A percentile compares a stretch with the other conserved stretches of the same genome.
Conservation (phyloP, 1,284 basidiomycete genomes). For the Ganoderma sinense region DNA sequence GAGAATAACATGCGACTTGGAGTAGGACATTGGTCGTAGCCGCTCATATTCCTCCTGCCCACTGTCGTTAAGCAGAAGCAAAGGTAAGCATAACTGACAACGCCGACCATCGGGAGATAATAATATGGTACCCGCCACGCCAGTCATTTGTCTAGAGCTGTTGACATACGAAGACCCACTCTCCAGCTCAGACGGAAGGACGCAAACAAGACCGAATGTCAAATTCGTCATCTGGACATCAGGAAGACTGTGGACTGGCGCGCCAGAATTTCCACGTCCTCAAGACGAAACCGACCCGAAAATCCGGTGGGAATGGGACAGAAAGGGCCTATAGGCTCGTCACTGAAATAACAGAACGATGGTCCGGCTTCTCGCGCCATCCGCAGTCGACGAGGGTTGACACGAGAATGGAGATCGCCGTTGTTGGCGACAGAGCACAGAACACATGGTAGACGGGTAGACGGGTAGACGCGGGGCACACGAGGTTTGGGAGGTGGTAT, state of each 20-base stretch:
- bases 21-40: constrained; percentile 94
- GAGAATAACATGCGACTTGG: constrained; percentile 97
- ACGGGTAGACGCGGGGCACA: no score
- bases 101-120: constrained; percentile 1
- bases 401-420: background rate
- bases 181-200: no score
- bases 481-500: background rate
- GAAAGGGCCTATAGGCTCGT: no score
- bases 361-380: background rate
- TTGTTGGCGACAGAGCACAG: background rate
- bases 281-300: no score
- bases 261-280: no score
- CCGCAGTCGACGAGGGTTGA: background rate
- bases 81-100: constrained; percentile 20
- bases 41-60: constrained; percentile 52
- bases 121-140: no score
- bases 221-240: no score
- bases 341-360: background rate
- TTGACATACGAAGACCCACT: no score
- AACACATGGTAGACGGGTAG: background rate
- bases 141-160: no score
- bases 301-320: no score
- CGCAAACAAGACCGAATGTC: no score
- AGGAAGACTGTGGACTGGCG: no score
- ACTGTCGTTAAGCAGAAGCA: constrained; percentile 13